Conservation (phyloP, 2,329 filamentous ascomycete genomes). For the Sporothrix pallida region DNA sequence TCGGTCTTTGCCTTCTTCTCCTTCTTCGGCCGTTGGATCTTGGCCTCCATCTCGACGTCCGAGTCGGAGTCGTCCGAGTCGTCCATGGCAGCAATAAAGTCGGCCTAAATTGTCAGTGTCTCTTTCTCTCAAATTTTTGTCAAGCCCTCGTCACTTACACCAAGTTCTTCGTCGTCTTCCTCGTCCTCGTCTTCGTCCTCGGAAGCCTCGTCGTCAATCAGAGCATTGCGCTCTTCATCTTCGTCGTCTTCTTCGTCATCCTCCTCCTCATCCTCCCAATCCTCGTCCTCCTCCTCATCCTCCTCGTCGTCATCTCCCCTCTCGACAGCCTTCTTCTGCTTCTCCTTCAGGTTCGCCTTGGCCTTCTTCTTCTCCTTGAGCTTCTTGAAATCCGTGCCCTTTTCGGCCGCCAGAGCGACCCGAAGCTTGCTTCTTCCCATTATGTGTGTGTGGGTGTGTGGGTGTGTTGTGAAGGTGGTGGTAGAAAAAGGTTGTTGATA, state of each 20-base stretch:
- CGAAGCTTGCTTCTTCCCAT: conserved; percentile 54
- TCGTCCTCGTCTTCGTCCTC: conserved; percentile 42
- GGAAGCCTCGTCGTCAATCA: conserved; percentile 40
- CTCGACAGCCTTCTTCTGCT: conserved; percentile 42
- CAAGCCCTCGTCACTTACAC: conserved; percentile 33
- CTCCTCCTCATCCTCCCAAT: conserved; percentile 44
- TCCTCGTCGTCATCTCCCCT: conserved; percentile 46
- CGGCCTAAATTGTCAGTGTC: conserved; percentile 47
- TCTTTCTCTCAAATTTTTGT: conserved; percentile 33
- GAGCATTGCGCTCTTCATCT: conserved; percentile 42
- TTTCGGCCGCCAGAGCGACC: conserved; percentile 60
- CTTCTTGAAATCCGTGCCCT: conserved; percentile 60
- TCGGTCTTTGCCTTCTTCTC: conserved; percentile 46
- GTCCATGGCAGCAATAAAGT: conserved; percentile 61
- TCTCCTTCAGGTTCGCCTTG: conserved; percentile 50
- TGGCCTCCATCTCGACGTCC: conserved; percentile 77
- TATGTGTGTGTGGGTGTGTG: conserved; percentile 11
- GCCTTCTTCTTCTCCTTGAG: conserved; percentile 56
- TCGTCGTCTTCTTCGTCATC: conserved; percentile 47
- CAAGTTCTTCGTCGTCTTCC: conserved; percentile 41
- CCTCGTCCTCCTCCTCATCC: conserved; percentile 48
- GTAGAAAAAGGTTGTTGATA: neutral
- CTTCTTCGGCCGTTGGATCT: conserved; percentile 58
- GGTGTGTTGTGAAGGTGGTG: conserved; percentile 5
- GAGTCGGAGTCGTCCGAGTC: conserved; percentile 71